Evolutionary conservation across 169 alveolate genomes (phyloP), one percentile per base, ranked within the genome.

Genomic region (Plasmodium malariae): DNA sequence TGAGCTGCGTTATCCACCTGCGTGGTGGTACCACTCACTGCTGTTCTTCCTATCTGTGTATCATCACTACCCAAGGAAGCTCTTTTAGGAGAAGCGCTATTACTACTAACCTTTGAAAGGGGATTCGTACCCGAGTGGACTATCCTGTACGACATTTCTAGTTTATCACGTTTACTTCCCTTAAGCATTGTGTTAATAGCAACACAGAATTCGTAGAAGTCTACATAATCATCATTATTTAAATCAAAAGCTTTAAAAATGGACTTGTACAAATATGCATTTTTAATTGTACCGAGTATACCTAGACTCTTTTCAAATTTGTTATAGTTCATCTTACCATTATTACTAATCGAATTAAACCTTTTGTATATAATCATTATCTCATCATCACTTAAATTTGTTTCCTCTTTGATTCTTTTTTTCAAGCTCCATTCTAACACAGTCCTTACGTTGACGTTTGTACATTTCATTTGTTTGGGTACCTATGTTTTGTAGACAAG

Each of bases 191-290:
- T 93, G 14, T 92, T 93, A n/a, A 95, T 87, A 7, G 96, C 92
- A 26, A 89, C 87, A 51, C 96, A 92, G 70, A 89, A 95, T 51
- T 95, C 97, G 45, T 88, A 90, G 57, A 94, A 93, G 55, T 94
- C 96, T 21, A 95, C 76, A 71, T 73, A 78, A 1, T 90, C 96
- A 78, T 95, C 96, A 14, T 83, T 90, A 73, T 95, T 83, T 32
- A 51, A 26, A 60, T 95, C 97, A 71, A 95, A 94, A 3, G 97
- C 97, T 48, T 76, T 88, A 68, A 95, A 95, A 65, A 95, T 93
- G 7, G 55, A 60, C 40, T 37, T 59, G 24, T 76, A 76, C 14
- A 76, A 28, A 62, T 76, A 74, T 1, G 88, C 94, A 74, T 86
- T 74, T 67, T 91, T 36, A 51, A 91, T 48, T 36, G 94, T 21